Evolutionary conservation across 352 stramenopile species (phyloP).

Genomic region (Phytophthora pistaciae): DNA sequence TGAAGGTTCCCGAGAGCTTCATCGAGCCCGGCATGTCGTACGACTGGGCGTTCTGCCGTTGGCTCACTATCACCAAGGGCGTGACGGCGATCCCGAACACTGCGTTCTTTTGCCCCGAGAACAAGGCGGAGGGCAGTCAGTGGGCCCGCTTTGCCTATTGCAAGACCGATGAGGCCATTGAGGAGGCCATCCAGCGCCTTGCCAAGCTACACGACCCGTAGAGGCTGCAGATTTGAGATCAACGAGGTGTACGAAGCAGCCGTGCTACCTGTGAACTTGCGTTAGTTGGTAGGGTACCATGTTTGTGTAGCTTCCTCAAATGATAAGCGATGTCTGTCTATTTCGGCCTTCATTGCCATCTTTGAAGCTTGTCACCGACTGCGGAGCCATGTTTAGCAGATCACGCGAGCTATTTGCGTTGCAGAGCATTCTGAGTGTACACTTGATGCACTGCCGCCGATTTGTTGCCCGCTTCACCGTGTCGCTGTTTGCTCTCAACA

Average conservation of each 20-base stretch:
- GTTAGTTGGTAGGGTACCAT: constrained; percentile 10
- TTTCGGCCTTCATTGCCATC: background rate
- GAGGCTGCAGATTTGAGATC: background rate
- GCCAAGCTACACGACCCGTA: constrained; percentile 44
- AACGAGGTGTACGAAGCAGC: background rate
- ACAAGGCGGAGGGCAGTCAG: constrained; percentile 75
- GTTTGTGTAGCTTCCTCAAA: background rate
- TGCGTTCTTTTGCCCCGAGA: constrained; percentile 92
- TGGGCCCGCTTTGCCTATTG: constrained; percentile 96
- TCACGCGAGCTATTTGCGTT: constrained; percentile 17
- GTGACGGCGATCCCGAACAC: constrained; percentile 94
- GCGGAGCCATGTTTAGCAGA: constrained; percentile 19
- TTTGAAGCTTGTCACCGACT: background rate
- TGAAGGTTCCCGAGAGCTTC: constrained; percentile 68
- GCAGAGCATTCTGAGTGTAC: constrained; percentile 2
- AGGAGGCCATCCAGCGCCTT: constrained; percentile 84
- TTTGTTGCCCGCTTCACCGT: constrained; percentile 30
- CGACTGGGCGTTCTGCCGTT: constrained; percentile 95
- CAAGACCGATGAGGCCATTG: constrained; percentile 95
- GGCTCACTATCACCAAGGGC: constrained; percentile 91
- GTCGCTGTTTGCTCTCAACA: constrained; percentile 11
- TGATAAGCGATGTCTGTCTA: background rate
- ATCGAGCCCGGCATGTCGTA: constrained; percentile 58
- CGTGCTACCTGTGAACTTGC: constrained; percentile 12
- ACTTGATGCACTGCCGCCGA: constrained; percentile 10